phyloP scores from a whole-genome alignment of 2,329 filamentous ascomycete species.

The Calonectria naviculata region DNA sequence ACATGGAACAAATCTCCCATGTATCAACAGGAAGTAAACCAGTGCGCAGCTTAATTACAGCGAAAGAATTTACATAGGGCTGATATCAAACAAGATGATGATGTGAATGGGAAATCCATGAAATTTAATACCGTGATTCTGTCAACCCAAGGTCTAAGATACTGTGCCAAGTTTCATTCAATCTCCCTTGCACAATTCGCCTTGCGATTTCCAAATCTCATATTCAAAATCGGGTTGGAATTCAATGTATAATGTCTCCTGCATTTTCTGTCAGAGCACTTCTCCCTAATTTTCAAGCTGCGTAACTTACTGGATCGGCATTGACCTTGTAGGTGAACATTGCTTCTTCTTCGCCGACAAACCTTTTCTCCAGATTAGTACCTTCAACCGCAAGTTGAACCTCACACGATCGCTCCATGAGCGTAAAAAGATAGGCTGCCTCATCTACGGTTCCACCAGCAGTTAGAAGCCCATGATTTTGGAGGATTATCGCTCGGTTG shows the following conservation, averaged over 20 bases:
- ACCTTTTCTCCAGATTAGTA: not conserved
- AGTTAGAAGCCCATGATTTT: conserved; percentile 18
- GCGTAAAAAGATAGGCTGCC: conserved; percentile 15
- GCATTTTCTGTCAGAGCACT: not conserved
- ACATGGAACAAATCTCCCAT: too few species aligned
- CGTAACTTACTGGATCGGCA: conserved; percentile 12
- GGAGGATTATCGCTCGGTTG: conserved; percentile 49
- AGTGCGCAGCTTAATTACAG: too few species aligned
- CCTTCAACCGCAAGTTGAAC: conserved; percentile 18
- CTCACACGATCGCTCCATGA: conserved; percentile 19
- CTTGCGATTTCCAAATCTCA: not conserved
- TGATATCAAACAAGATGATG: too few species aligned
- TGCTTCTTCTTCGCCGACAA: conserved; percentile 2
- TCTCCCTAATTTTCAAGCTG: not conserved
- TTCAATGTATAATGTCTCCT: conserved; percentile 27
- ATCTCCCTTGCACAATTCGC: too few species aligned
- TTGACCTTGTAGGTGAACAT: conserved; percentile 23
- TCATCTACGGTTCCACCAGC: conserved; percentile 18
- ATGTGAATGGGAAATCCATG: too few species aligned
- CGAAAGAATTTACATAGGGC: too few species aligned
- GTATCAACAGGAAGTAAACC: too few species aligned
- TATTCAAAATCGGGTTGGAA: conserved; percentile 29
- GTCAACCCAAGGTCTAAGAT: too few species aligned
- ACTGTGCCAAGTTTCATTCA: too few species aligned
- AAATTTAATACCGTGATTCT: too few species aligned